phyloP scores from a whole-genome alignment of 1,139 yeast genomes.

The Scheffersomyces cryptocercus region DNA sequence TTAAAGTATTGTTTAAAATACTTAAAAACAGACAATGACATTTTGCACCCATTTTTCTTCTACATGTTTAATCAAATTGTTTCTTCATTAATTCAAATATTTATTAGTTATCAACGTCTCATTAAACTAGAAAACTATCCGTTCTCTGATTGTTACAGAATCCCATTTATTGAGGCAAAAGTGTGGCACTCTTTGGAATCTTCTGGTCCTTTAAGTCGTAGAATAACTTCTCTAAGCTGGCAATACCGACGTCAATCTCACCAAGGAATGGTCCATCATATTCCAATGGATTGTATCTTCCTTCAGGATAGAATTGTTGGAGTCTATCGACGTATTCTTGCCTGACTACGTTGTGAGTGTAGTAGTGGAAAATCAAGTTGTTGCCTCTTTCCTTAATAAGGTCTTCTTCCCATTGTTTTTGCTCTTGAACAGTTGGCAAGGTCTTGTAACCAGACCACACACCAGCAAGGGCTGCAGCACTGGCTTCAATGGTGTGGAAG shows the following conservation, averaged over 20 bases:
- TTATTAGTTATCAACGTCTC: too few species aligned
- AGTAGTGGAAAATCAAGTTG: slow-evolving; percentile 16
- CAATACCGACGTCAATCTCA: slow-evolving; percentile 27
- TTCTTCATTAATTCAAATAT: too few species aligned
- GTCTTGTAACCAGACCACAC: slow-evolving; percentile 37
- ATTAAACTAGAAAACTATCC: too few species aligned
- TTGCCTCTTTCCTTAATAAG: slow-evolving; percentile 17
- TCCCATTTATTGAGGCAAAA: not conserved
- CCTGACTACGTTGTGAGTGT: slow-evolving; percentile 20
- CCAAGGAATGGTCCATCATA: slow-evolving; percentile 22
- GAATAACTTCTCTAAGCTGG: slow-evolving; percentile 24
- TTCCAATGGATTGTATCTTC: slow-evolving; percentile 26
- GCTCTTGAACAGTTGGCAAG: slow-evolving; percentile 31
- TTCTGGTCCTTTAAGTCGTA: slow-evolving; percentile 19
- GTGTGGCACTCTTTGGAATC: not conserved
- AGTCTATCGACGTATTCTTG: slow-evolving; percentile 26
- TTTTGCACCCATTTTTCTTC: too few species aligned
- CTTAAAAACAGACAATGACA: too few species aligned
- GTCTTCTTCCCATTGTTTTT: slow-evolving; percentile 26
- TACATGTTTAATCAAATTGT: too few species aligned
- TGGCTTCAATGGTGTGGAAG: slow-evolving; percentile 44
- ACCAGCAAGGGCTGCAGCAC: slow-evolving; percentile 49
- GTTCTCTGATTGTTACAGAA: too few species aligned
- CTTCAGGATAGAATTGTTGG: slow-evolving; percentile 19
- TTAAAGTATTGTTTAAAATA: too few species aligned